These are phyloP conservation scores for Pleurotus pulmonarius DNA, from an alignment of 768 basidiomycete genomes.

Conservation along the genomic window DNA sequence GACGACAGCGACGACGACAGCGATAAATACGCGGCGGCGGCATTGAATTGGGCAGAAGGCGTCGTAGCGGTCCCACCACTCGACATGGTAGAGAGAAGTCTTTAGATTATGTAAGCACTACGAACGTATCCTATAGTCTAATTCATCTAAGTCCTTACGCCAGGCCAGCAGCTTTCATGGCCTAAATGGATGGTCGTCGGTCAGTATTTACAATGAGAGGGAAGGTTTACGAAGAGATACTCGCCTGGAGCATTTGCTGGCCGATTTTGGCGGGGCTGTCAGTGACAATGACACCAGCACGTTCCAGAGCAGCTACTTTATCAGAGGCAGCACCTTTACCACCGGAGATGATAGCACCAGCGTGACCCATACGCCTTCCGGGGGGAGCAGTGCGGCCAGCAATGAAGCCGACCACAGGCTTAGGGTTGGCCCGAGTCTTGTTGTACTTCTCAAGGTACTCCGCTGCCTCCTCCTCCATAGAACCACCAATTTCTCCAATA, in stretches of 20 bases:
- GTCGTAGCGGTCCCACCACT: constrained; percentile 8
- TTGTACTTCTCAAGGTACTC: constrained; percentile 94
- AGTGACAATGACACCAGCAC: constrained; percentile 90
- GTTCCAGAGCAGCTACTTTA: constrained; percentile 89
- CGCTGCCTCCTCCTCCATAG: constrained; percentile 99
- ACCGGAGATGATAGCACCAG: constrained; percentile 96
- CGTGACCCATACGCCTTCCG: constrained; percentile 97
- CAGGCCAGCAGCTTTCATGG: constrained; percentile 73
- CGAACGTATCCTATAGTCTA: constrained; percentile 12
- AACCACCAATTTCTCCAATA: constrained; percentile 98
- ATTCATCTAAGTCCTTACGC: constrained; percentile 21
- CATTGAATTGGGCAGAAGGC: constrained; percentile 40
- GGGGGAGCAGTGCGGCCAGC: constrained; percentile 98
- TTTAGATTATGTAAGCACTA: constrained; percentile 24
- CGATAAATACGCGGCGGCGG: constrained; percentile 65
- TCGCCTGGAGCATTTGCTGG: constrained; percentile 79
- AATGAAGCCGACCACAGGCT: constrained; percentile 97
- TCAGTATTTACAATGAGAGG: neutral
- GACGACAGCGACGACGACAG: constrained; percentile 46
- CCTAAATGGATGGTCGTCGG: constrained; percentile 35
- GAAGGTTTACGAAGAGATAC: constrained; percentile 2
- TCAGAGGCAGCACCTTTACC: constrained; percentile 96
- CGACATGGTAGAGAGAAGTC: constrained; percentile 3
- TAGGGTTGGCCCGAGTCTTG: constrained; percentile 79
- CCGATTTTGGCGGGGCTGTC: constrained; percentile 97